These are phyloP conservation scores for Didymella pinodella DNA, from an alignment of 2,329 filamentous ascomycete species.

Conservation along the genomic window DNA sequence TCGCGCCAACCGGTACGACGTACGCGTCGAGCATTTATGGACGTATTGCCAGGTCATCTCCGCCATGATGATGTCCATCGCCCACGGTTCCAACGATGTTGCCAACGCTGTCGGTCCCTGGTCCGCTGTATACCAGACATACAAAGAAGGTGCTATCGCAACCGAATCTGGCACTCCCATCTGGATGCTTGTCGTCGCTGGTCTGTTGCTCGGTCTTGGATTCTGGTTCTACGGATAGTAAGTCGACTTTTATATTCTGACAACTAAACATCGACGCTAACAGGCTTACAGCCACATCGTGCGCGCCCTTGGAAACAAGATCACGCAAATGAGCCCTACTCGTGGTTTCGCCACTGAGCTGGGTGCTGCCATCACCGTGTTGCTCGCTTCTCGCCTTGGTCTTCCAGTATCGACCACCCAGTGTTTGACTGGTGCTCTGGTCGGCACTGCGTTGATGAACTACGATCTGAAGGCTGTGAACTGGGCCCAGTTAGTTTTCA, in stretches of 20 bases:
- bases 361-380: slow-evolving; percentile 66
- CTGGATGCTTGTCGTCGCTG: slow-evolving; percentile 67
- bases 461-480: slow-evolving; percentile 51
- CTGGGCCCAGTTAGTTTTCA: slow-evolving; percentile 53
- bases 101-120: slow-evolving; percentile 64
- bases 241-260: not conserved
- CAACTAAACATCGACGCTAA: not conserved
- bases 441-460: slow-evolving; percentile 42
- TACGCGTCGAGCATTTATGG: slow-evolving; percentile 58
- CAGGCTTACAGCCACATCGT: slow-evolving; percentile 60
- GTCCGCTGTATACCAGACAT: slow-evolving; percentile 69
- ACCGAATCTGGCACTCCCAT: slow-evolving; percentile 61
- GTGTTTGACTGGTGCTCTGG: slow-evolving; percentile 52
- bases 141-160: slow-evolving; percentile 58
- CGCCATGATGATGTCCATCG: slow-evolving; percentile 76
- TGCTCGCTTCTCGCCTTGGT: slow-evolving; percentile 67
- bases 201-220: slow-evolving; percentile 62
- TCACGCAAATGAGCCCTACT: slow-evolving; percentile 67
- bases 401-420: slow-evolving; percentile 71
- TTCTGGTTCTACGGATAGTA: slow-evolving; percentile 68
- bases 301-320: slow-evolving; percentile 66
- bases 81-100: slow-evolving; percentile 74
- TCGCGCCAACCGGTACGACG: slow-evolving; percentile 56
- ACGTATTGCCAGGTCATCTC: slow-evolving; percentile 55
- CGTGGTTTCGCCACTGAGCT: slow-evolving; percentile 55